phyloP scores from a whole-genome alignment of 2,329 filamentous ascomycete genomes.

The Pseudophaeomoniella oleicola region DNA sequence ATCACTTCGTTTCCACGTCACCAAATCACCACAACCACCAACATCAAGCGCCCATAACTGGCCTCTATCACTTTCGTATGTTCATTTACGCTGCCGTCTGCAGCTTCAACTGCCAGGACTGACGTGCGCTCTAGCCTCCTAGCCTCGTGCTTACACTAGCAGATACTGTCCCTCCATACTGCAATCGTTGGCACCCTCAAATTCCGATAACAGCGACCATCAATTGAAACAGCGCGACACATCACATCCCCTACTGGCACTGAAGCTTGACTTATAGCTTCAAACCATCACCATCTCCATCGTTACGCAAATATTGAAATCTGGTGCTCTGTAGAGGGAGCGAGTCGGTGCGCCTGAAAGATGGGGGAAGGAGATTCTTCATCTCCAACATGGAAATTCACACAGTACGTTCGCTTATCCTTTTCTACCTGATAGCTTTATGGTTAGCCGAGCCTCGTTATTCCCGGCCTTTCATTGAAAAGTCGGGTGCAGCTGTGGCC shows the following conservation, averaged over 20 bases:
- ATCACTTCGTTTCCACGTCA: background rate
- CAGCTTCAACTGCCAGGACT: background rate
- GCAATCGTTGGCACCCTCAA: background rate
- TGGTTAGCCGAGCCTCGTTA: background rate
- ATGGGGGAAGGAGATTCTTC: constrained; percentile 95
- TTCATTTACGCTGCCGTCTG: background rate
- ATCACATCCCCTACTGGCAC: too few relatives aligned
- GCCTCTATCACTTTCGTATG: background rate
- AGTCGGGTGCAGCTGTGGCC: background rate
- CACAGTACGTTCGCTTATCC: constrained; percentile 58
- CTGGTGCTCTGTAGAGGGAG: too few relatives aligned
- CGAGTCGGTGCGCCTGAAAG: constrained; percentile 37
- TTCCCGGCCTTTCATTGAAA: background rate
- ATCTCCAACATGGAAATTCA: constrained; percentile 99
- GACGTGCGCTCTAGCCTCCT: background rate
- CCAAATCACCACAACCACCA: background rate
- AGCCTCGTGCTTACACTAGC: background rate
- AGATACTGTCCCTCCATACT: background rate
- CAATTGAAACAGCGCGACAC: too few relatives aligned
- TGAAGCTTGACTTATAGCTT: background rate
- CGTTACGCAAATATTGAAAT: too few relatives aligned
- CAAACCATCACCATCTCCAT: background rate
- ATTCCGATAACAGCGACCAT: too few relatives aligned
- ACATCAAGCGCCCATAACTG: too few relatives aligned
- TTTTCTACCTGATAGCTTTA: background rate